A percentile compares a stretch with the other conserved stretches of the same genome.
These are phyloP conservation scores for Podospora appendiculata DNA, from an alignment of 495 filamentous ascomycete species.

Conservation along the genomic window DNA sequence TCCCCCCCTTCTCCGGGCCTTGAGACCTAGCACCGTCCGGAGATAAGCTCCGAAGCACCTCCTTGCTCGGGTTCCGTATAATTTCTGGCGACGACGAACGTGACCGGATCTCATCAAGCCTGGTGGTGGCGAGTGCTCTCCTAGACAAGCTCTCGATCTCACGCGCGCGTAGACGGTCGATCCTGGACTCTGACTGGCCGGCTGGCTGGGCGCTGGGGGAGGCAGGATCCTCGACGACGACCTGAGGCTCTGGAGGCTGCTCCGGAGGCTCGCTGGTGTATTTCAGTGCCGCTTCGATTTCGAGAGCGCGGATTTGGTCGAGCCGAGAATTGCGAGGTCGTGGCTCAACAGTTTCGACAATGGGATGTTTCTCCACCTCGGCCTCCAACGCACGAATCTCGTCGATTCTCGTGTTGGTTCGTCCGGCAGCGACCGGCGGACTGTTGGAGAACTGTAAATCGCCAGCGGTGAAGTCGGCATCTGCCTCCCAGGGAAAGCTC, in stretches of 20 bases:
- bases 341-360: not conserved
- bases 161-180: slow-evolving; percentile 49
- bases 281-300: slow-evolving; percentile 33
- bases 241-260: not conserved
- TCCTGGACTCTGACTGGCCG: slow-evolving; percentile 24
- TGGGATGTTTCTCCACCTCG: slow-evolving; percentile 9
- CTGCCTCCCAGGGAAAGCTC: slow-evolving; percentile 47
- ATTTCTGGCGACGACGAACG: slow-evolving; percentile 28
- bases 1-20: slow-evolving; percentile 21
- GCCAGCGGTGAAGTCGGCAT: slow-evolving; percentile 56
- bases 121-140: slow-evolving; percentile 49
- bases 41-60: slow-evolving; percentile 10
- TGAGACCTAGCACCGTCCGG: slow-evolving; percentile 18
- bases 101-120: slow-evolving; percentile 48
- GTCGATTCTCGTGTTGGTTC: slow-evolving; percentile 33
- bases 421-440: slow-evolving; percentile 41
- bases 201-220: slow-evolving; percentile 4
- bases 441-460: slow-evolving; percentile 55
- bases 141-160: slow-evolving; percentile 54
- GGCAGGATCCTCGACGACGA: not conserved
- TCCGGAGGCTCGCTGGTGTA: not conserved
- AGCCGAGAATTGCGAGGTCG: slow-evolving; percentile 22
- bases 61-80: slow-evolving; percentile 12
- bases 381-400: slow-evolving; percentile 34
- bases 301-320: slow-evolving; percentile 45